phyloP scores from a whole-genome alignment of 768 basidiomycete species.

The Filobasidium wieringae region DNA sequence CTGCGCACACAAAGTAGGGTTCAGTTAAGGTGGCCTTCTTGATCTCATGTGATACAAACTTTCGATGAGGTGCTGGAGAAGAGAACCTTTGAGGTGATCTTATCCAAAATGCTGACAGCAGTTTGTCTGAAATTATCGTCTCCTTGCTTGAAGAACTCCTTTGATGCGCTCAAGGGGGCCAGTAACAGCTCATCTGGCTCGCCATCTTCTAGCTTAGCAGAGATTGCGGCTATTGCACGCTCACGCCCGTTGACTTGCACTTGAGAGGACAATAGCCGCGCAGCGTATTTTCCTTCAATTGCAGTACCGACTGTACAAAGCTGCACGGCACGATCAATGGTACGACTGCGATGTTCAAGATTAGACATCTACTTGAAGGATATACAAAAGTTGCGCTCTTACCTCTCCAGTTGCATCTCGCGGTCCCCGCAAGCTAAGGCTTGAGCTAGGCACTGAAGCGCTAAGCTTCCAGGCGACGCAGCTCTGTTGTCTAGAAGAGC shows the following conservation, averaged over 20 bases:
- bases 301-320: conserved; percentile 52
- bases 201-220: neutral
- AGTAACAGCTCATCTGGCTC: neutral
- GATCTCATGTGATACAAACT: neutral
- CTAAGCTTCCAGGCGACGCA: conserved; percentile 51
- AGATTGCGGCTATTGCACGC: conserved; percentile 53
- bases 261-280: conserved; percentile 56
- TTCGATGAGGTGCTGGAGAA: neutral
- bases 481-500: conserved; percentile 52
- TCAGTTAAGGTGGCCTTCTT: too few species aligned
- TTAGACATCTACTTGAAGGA: neutral
- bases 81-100: conserved; percentile 16
- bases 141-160: neutral
- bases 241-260: conserved; percentile 47
- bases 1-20: too few species aligned
- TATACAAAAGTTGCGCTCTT: neutral
- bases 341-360: conserved; percentile 45
- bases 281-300: conserved; percentile 72
- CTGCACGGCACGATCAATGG: conserved; percentile 52
- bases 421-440: neutral
- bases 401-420: neutral
- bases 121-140: conserved; percentile 25
- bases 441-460: conserved; percentile 65
- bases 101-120: conserved; percentile 51
- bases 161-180: neutral